phyloP scores from a whole-genome alignment of 768 basidiomycete species.

The Xerocomus potaroensis region DNA sequence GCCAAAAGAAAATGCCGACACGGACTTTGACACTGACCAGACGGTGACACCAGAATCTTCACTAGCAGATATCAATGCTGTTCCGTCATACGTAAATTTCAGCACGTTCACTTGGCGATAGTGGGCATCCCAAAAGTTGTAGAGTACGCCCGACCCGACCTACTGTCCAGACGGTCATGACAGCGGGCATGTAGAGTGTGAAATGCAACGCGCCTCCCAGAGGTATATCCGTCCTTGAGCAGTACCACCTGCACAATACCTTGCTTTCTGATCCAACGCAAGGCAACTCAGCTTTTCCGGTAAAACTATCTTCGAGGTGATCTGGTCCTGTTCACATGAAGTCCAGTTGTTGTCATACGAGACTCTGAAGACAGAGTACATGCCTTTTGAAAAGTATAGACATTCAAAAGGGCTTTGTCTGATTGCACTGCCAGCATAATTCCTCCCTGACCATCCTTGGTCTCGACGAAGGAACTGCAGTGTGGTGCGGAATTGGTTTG shows the following conservation, averaged over 20 bases:
- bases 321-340: conserved; percentile 66
- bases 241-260: conserved; percentile 85
- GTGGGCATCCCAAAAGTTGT: conserved; percentile 91
- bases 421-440: conserved; percentile 80
- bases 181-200: neutral
- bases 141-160: conserved; percentile 92
- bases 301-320: conserved; percentile 77
- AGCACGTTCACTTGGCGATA: conserved; percentile 85
- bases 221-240: conserved; percentile 85
- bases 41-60: conserved; percentile 88
- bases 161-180: conserved; percentile 35
- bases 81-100: conserved; percentile 79
- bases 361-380: conserved; percentile 7
- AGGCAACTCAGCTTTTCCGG: conserved; percentile 88
- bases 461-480: conserved; percentile 66
- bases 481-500: conserved; percentile 65
- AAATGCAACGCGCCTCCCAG: conserved; percentile 76
- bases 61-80: conserved; percentile 77
- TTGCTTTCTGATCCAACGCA: conserved; percentile 65
- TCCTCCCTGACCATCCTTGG: conserved; percentile 72
- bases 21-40: conserved; percentile 85
- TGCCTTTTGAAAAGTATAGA: conserved; percentile 94
- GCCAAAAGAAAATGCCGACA: conserved; percentile 20
- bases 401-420: conserved; percentile 84
- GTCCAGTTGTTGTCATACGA: neutral